Evolutionary conservation across 148 eudicot species (phyloP).

Genomic region (Persicaria maculosa): DNA sequence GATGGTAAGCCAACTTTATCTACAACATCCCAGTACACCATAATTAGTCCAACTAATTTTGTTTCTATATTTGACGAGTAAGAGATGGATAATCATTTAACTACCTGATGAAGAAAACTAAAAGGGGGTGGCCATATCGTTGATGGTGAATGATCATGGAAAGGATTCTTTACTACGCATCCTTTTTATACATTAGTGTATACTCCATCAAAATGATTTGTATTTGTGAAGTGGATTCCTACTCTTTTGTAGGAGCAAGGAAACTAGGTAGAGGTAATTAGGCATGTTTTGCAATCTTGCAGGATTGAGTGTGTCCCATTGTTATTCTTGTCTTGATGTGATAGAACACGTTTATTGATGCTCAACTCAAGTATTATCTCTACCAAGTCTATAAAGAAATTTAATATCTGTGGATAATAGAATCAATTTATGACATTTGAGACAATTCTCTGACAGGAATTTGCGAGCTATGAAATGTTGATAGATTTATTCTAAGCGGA

Average conservation of each 20-base stretch:
- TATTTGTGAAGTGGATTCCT: neutral
- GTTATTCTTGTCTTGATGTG: neutral
- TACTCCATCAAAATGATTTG: too few relatives aligned
- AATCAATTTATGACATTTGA: neutral
- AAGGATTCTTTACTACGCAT: neutral
- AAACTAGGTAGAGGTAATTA: neutral
- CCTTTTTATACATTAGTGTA: too few relatives aligned
- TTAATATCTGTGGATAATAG: neutral
- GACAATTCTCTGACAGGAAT: neutral
- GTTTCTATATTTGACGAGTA: neutral
- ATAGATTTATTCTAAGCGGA: neutral
- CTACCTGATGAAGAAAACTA: too few relatives aligned
- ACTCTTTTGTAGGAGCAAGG: neutral
- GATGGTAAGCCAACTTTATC: conserved; percentile 54
- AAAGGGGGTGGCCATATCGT: too few relatives aligned
- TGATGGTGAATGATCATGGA: neutral
- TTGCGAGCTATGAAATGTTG: neutral
- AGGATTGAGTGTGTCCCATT: neutral
- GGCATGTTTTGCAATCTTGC: neutral
- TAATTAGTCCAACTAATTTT: neutral
- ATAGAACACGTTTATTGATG: neutral
- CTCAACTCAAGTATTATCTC: neutral
- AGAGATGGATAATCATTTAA: neutral
- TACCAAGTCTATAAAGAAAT: neutral
- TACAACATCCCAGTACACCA: neutral